Percentiles rank a stretch among this genome's conserved stretches.
These are phyloP conservation scores for Acacia acuminata DNA, from an alignment of 306 rosid species.

Conservation along the genomic window DNA sequence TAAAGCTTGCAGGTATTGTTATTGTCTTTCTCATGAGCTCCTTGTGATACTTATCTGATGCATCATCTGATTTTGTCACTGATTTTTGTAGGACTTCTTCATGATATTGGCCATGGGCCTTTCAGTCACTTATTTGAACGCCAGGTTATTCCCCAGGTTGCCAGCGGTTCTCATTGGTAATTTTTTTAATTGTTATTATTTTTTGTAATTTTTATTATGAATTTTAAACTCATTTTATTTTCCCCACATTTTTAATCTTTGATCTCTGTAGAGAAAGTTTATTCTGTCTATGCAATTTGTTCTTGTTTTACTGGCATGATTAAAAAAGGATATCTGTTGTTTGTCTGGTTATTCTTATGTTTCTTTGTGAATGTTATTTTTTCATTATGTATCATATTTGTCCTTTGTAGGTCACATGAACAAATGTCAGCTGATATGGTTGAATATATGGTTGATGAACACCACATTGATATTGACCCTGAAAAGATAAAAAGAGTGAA, in stretches of 20 bases:
- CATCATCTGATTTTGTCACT: slow-evolving; percentile 1
- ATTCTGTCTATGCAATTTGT: not conserved
- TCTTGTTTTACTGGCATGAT: slow-evolving; percentile 24
- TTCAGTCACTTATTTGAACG: slow-evolving; percentile 96
- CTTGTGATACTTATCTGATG: slow-evolving; percentile 12
- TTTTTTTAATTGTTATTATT: not conserved
- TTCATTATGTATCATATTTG: slow-evolving; percentile 2
- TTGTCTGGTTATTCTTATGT: slow-evolving; percentile 17
- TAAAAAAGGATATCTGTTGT: not conserved
- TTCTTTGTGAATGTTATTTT: not conserved
- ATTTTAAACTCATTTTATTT: slow-evolving; percentile 19
- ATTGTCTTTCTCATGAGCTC: slow-evolving; percentile 17
- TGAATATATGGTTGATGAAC: slow-evolving; percentile 79
- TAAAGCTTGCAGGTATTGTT: slow-evolving; percentile 81
- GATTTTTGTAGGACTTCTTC: slow-evolving; percentile 75
- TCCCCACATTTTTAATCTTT: not conserved
- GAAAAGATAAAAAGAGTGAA: slow-evolving; percentile 74
- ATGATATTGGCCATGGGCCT: slow-evolving; percentile 98
- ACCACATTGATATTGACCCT: slow-evolving; percentile 69
- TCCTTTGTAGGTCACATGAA: slow-evolving; percentile 77
- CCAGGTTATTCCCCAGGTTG: slow-evolving; percentile 75
- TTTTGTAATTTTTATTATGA: slow-evolving; percentile 16
- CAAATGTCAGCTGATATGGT: slow-evolving; percentile 85
- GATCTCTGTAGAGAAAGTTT: not conserved
- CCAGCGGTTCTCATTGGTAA: slow-evolving; percentile 66